Evolutionary conservation across 1,139 yeast species (phyloP), one percentile per base, ranked within the genome.

Genomic region (Insectozyma bohioensis): DNA sequence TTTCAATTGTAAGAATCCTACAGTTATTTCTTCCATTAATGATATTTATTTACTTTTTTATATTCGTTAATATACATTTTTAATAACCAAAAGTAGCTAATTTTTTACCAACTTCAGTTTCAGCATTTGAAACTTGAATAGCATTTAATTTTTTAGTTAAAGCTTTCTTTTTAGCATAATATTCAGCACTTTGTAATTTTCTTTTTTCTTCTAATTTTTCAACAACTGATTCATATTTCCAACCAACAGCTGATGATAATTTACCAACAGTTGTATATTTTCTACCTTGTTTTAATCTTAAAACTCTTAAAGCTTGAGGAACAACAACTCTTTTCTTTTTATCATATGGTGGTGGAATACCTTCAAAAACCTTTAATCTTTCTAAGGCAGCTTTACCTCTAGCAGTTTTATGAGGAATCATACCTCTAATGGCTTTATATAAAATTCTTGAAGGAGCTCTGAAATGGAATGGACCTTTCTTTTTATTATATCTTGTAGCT

Each of bases 311-410:
- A 66, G 99, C 98, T 79, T 88, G 96, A 71, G 99, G 99, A 64
- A 92, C 99, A 58, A 92, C 99, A 67, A 90, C 97, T 74, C 96
- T 87, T 95, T 92, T 90, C 88, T 87, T 85, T 79, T 84, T 88
- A 92, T 92, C 98, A 76, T 85, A 92, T 75, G 98, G 98, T 52
- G 97, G 92, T 73, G 99, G 99, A 51, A 94, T 82, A 83, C 98
- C 99, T 78, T 92, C 98, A 64, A 86, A 92, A 60, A 92, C 97
- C 94, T 92, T 88, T 63, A 92, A 86, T 79, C 97, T 88, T 79
- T 90, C 97, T 68, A 92, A 75, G 63, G 99, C 99, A 67, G 98
- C 97, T 79, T 86, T 85, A 76, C 99, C 99, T 77, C 98, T 94
- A 61, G 97, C 92, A 56, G 98, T 92, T 87, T 94, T 92, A 92